These are phyloP conservation scores for Chaetomium olivaceum DNA, from an alignment of 2,329 filamentous ascomycete species.

Conservation along the genomic window DNA sequence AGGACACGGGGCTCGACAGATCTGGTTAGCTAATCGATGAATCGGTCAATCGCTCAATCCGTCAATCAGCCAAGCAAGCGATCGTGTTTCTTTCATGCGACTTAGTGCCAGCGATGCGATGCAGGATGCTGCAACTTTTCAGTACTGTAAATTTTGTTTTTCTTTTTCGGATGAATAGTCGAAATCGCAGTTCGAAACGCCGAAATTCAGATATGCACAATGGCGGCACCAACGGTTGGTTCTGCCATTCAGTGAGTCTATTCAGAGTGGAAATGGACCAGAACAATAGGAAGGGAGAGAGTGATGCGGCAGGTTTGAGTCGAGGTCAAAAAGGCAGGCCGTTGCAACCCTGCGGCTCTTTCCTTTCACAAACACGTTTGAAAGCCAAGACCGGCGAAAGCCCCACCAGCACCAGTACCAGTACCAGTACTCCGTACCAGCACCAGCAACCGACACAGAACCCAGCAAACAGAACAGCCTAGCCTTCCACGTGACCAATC, in stretches of 20 bases:
- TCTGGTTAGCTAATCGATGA: neutral
- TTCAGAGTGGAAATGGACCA: neutral
- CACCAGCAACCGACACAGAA: neutral
- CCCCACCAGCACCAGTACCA: too few species aligned
- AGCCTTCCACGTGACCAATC: conserved; percentile 23
- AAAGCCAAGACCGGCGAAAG: neutral
- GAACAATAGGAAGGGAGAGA: conserved; percentile 12
- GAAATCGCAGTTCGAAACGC: neutral
- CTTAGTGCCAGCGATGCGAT: neutral
- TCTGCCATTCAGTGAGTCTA: conserved; percentile 3
- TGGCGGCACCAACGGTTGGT: neutral
- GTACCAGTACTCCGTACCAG: too few species aligned
- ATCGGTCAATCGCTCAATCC: neutral
- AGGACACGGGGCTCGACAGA: neutral
- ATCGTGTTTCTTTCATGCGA: neutral
- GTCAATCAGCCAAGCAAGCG: neutral
- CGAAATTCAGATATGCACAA: neutral
- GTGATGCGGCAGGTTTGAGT: neutral
- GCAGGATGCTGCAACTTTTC: neutral
- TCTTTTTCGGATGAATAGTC: neutral
- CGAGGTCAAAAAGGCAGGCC: conserved; percentile 13
- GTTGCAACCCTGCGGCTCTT: conserved; percentile 15
- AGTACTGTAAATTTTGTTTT: too few species aligned
- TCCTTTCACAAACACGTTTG: conserved; percentile 7
- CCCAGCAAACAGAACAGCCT: neutral